Conservation (phyloP, 192 early-diverging fungal genomes). For the Endogone sp. region DNA sequence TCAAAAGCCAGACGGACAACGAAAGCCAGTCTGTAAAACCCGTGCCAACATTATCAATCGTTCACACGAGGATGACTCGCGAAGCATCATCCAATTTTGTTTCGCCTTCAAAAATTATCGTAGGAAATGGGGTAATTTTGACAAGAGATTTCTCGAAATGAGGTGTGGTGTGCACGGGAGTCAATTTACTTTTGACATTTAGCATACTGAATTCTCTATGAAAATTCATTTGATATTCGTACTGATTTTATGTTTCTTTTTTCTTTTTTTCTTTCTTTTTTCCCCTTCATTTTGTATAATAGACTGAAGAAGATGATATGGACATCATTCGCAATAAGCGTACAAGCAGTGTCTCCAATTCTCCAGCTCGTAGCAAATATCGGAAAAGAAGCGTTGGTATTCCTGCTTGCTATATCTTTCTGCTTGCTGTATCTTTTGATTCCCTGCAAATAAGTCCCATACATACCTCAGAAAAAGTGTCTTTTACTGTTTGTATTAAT, state of each 20-base stretch:
- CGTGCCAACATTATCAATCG: neutral
- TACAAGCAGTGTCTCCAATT: neutral
- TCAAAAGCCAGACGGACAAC: neutral
- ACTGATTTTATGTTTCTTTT: too few relatives aligned
- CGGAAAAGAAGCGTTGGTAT: constrained; percentile 4
- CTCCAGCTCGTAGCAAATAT: neutral
- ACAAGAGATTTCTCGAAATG: too few relatives aligned
- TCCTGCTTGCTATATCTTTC: neutral
- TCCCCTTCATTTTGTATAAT: neutral
- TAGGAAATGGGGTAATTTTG: neutral
- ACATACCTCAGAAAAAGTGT: too few relatives aligned
- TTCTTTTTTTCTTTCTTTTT: neutral
- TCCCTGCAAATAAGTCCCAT: too few relatives aligned
- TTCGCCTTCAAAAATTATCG: neutral
- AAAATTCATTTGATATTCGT: too few relatives aligned
- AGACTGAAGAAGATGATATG: constrained; percentile 4
- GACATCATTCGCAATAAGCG: constrained; percentile 1
- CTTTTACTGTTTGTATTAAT: too few relatives aligned
- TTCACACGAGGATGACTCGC: neutral
- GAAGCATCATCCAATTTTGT: neutral
- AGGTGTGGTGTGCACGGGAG: too few relatives aligned
- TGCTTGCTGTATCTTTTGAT: too few relatives aligned
- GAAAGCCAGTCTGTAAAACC: neutral
- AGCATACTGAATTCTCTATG: too few relatives aligned
- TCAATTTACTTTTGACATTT: too few relatives aligned